phyloP scores from a whole-genome alignment of 2,329 filamentous ascomycete species.

The Stagonosporopsis chrysanthemi region DNA sequence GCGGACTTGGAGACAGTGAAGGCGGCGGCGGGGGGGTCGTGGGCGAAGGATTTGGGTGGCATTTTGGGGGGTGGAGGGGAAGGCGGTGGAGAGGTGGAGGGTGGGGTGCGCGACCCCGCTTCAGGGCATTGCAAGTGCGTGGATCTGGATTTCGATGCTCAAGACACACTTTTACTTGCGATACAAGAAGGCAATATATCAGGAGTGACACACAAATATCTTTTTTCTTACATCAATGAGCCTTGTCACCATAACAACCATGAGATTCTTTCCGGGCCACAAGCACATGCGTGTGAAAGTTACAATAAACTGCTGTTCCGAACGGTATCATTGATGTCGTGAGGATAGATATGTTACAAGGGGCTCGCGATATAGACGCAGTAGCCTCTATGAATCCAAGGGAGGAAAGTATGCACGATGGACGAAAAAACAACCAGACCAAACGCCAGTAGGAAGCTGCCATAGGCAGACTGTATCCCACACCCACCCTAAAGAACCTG shows the following conservation, averaged over 20 bases:
- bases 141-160: no score
- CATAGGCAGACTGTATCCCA: constrained; percentile 6
- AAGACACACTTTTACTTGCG: neutral
- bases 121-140: neutral
- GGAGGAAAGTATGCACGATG: neutral
- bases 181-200: neutral
- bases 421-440: neutral
- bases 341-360: constrained; percentile 14
- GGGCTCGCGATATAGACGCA: neutral
- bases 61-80: neutral
- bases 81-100: neutral
- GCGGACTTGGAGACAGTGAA: constrained; percentile 6
- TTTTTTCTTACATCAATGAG: no score
- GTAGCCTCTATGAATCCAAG: neutral
- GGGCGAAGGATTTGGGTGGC: neutral
- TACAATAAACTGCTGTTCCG: neutral
- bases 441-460: constrained; percentile 13
- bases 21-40: constrained; percentile 2
- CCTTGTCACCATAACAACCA: no score
- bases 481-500: neutral
- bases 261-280: neutral
- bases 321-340: constrained; percentile 12
- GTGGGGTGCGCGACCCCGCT: neutral
- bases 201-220: neutral
- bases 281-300: neutral